These are phyloP conservation scores for Auricularia sp. DNA, from an alignment of 768 basidiomycete genomes.

Conservation along the genomic window DNA sequence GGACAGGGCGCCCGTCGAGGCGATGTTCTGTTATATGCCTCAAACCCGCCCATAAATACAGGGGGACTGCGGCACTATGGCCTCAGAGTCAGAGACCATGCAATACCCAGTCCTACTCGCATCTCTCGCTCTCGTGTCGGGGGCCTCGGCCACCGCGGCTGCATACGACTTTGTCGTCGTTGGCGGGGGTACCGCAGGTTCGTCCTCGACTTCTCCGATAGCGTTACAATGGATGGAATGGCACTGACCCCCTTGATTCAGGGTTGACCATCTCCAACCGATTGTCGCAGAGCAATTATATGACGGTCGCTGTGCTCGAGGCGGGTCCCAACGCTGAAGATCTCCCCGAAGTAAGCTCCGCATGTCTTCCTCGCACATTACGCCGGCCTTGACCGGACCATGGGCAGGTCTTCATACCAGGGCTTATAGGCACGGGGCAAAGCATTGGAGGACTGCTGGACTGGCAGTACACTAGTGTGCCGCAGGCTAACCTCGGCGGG, in stretches of 20 bases:
- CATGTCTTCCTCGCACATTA: not conserved
- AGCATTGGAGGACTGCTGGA: slow-evolving; percentile 10
- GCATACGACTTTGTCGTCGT: slow-evolving; percentile 14
- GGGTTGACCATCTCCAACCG: slow-evolving; percentile 13
- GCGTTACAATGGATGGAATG: too few relatives aligned
- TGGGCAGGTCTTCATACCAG: slow-evolving; percentile 12
- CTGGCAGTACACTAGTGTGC: slow-evolving; percentile 12
- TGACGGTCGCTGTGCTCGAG: slow-evolving; percentile 15
- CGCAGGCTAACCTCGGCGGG: slow-evolving; percentile 6
- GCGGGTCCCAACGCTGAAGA: slow-evolving; percentile 13
- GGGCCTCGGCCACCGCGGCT: not conserved
- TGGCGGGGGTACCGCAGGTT: slow-evolving; percentile 12
- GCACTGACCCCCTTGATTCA: too few relatives aligned
- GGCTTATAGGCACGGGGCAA: slow-evolving; percentile 8
- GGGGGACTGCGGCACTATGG: too few relatives aligned
- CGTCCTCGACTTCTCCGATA: not conserved
- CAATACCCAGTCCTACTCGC: too few relatives aligned
- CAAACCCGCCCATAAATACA: too few relatives aligned
- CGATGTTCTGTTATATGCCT: too few relatives aligned
- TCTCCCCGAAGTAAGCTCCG: slow-evolving; percentile 5
- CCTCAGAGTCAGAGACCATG: too few relatives aligned
- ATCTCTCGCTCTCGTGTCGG: too few relatives aligned
- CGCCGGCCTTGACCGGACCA: too few relatives aligned
- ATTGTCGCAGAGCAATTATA: slow-evolving; percentile 11
- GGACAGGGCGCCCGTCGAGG: too few relatives aligned